A percentile compares a stretch with the other conserved stretches of the same genome.
phyloP scores from a whole-genome alignment of 2,329 filamentous ascomycete species.

The Aspergillus aculeatus region DNA sequence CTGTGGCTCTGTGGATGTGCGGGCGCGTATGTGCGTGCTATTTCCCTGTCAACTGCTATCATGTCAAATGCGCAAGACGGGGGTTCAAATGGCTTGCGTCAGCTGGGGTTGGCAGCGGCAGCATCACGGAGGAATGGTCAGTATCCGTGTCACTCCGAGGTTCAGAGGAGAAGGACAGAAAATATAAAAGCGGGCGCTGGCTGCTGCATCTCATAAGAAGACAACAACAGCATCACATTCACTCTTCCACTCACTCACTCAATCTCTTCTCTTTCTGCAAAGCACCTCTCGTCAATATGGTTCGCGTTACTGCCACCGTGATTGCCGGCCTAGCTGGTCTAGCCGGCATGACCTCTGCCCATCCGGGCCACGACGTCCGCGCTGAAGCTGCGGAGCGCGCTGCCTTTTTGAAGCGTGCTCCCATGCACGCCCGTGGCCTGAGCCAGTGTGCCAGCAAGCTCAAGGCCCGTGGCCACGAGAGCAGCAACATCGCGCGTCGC shows the following conservation, averaged over 20 bases:
- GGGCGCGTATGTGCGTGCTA: neutral
- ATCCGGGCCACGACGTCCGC: constrained; percentile 52
- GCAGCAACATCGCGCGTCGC: constrained; percentile 48
- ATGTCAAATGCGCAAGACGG: neutral
- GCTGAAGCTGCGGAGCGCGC: constrained; percentile 53
- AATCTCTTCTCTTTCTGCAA: neutral
- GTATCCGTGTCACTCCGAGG: neutral
- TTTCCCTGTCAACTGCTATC: neutral
- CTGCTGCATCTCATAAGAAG: neutral
- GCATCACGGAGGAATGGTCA: neutral
- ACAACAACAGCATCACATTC: neutral
- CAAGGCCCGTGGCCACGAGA: constrained; percentile 48
- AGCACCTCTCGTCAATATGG: constrained; percentile 8
- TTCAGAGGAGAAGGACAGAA: neutral
- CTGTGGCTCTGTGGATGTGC: too few relatives aligned
- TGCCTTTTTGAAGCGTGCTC: constrained; percentile 43
- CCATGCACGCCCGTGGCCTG: constrained; percentile 43
- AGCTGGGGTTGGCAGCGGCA: neutral
- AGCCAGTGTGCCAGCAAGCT: constrained; percentile 50
- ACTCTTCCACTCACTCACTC: neutral
- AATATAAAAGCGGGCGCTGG: neutral
- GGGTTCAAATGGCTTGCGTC: neutral
- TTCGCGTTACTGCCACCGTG: constrained; percentile 20
- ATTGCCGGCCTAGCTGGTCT: constrained; percentile 26
- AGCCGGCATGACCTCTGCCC: constrained; percentile 34